Conservation (phyloP, 2,329 filamentous ascomycete species). For the Ophiostoma triangulosporum region DNA sequence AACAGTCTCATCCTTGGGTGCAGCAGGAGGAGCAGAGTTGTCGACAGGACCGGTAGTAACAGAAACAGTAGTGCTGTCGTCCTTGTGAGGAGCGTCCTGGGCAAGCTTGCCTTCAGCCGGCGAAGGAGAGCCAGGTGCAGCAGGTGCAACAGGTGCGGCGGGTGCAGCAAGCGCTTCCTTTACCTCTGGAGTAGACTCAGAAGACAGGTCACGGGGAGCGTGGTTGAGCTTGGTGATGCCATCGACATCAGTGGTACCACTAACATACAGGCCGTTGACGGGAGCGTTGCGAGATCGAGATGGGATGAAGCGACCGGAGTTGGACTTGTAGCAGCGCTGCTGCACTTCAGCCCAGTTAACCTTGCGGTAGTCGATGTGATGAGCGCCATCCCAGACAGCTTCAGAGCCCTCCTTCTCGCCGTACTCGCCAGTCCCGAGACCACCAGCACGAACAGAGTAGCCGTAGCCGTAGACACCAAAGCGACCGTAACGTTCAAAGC, state of each 20-base stretch:
- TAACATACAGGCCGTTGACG: conserved; percentile 39
- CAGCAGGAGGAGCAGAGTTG: conserved; percentile 12
- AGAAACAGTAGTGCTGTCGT: background rate
- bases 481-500: conserved; percentile 83
- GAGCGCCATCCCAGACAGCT: conserved; percentile 56
- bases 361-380: conserved; percentile 62
- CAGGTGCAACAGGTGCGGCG: background rate
- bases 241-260: conserved; percentile 9
- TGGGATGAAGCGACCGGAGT: conserved; percentile 53
- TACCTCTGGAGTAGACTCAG: background rate
- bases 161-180: background rate
- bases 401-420: conserved; percentile 74
- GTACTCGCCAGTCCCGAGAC: conserved; percentile 71
- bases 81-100: background rate
- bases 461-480: conserved; percentile 83
- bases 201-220: background rate
- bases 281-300: conserved; percentile 26
- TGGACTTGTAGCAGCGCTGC: conserved; percentile 56
- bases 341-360: conserved; percentile 73
- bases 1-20: background rate
- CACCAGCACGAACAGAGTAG: conserved; percentile 66
- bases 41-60: background rate
- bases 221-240: background rate
- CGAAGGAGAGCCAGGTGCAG: background rate
- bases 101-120: background rate